These are phyloP conservation scores for Aspergillus ibericus DNA, from an alignment of 2,329 filamentous ascomycete species.

Conservation along the genomic window DNA sequence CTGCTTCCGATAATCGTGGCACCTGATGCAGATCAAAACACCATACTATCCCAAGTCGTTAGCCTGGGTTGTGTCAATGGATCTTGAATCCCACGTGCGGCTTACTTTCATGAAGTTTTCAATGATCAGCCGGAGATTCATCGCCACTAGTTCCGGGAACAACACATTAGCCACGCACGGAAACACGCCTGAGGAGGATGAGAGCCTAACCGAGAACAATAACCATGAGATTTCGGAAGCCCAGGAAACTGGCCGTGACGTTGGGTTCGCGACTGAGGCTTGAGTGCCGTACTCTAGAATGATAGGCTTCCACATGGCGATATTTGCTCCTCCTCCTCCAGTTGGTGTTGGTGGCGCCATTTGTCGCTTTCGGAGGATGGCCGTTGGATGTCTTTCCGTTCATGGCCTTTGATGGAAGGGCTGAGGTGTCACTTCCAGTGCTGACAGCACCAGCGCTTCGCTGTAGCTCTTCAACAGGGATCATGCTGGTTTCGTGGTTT, in stretches of 20 bases:
- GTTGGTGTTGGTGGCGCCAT: conserved; percentile 23
- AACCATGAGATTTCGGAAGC: conserved; percentile 95
- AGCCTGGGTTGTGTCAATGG: neutral
- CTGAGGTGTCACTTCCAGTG: conserved; percentile 25
- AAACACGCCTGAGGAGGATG: neutral
- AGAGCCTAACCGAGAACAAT: conserved; percentile 72
- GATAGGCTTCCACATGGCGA: conserved; percentile 86
- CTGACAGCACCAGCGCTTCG: conserved; percentile 13
- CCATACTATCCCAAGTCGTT: conserved; percentile 66
- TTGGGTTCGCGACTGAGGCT: conserved; percentile 82
- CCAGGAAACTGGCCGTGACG: conserved; percentile 77
- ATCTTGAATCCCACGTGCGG: neutral
- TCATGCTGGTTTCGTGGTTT: neutral
- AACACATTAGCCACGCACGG: conserved; percentile 8
- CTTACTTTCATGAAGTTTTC: conserved; percentile 91
- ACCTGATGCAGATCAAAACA: conserved; percentile 85
- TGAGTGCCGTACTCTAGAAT: conserved; percentile 70
- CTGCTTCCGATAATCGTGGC: conserved; percentile 79
- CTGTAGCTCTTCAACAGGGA: neutral
- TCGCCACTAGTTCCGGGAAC: conserved; percentile 65
- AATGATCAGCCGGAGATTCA: conserved; percentile 90
- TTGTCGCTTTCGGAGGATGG: conserved; percentile 5
- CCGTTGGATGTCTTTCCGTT: conserved; percentile 13
- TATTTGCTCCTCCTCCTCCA: conserved; percentile 64
- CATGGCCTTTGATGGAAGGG: conserved; percentile 12